Evolutionary conservation across 2,329 filamentous ascomycete species (phyloP).

Genomic region (Colletotrichum chlorophyti): DNA sequence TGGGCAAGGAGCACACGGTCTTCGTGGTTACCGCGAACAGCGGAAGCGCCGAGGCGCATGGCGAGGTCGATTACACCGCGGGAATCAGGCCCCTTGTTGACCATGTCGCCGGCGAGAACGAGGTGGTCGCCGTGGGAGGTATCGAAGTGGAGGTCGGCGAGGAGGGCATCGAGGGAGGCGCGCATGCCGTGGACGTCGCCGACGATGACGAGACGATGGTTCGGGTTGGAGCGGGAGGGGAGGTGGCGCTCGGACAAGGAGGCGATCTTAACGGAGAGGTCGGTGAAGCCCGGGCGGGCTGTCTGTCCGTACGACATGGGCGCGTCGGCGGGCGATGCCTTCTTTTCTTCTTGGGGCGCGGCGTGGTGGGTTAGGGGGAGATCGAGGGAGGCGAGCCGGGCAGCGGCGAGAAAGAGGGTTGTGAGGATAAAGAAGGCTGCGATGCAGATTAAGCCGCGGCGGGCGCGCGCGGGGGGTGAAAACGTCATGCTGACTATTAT

Average conservation of each 20-base stretch:
- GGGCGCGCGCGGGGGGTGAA: slow-evolving; percentile 7
- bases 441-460: slow-evolving; percentile 9
- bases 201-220: slow-evolving; percentile 75
- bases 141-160: slow-evolving; percentile 72
- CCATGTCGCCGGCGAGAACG: slow-evolving; percentile 78
- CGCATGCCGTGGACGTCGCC: slow-evolving; percentile 95
- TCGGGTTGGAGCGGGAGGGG: slow-evolving; percentile 42
- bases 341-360: slow-evolving; percentile 8
- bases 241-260: slow-evolving; percentile 38
- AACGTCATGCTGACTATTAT: slow-evolving; percentile 8
- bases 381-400: slow-evolving; percentile 37
- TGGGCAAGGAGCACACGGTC: slow-evolving; percentile 79
- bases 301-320: slow-evolving; percentile 49
- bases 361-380: slow-evolving; percentile 16
- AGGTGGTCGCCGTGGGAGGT: slow-evolving; percentile 67
- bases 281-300: slow-evolving; percentile 45
- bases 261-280: slow-evolving; percentile 29
- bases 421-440: slow-evolving; percentile 38
- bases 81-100: slow-evolving; percentile 88
- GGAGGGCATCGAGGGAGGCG: slow-evolving; percentile 67
- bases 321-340: slow-evolving; percentile 35
- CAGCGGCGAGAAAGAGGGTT: slow-evolving; percentile 42
- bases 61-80: slow-evolving; percentile 78
- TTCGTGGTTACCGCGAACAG: slow-evolving; percentile 92
- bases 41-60: slow-evolving; percentile 76